Base-by-base conservation (phyloP, 192 early-diverging fungal genomes). In the Gaertneriomyces sp. region DNA sequence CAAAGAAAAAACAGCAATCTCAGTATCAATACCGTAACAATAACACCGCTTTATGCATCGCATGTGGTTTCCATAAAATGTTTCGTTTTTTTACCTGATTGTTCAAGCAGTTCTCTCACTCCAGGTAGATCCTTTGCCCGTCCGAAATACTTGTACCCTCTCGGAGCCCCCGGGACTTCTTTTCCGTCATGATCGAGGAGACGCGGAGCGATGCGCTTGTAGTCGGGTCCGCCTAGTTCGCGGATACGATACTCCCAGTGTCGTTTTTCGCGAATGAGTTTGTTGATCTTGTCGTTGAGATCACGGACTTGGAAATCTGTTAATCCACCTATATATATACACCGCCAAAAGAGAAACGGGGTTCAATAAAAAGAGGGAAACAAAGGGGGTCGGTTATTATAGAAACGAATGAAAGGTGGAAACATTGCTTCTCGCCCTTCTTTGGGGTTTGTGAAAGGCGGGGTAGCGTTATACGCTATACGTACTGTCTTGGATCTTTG, bases 241-340 rank as follows among this genome's bases (percentile, higher is more conserved):
- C 84, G 79, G 63, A 99, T 92, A 45, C 91, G 85, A 53, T 84
- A 74, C 53, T 98, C 96, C 96, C 94, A 98, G 57, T 88, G 85
- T 51, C 85, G 79, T 70, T 97, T 97, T 73, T 94, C 90, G 41
- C 92, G 83, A 72, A 97, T 79, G 42, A 90, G 76, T 72, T 92
- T 93, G 79, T 99, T 99, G 79, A 99, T 96, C 39, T 89, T 87
- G 74, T 99, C 96, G 76, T 99, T 99, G 53, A 94, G 74, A 65
- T 97, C 94, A 42, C 95, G 81, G 50, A 99, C 86, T 67, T 95
- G 91, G 61, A 89, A 85, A 47, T 96, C 94, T n/a, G 90, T 90
- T 51, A 98, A 71, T 43, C 83, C 79, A 42, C 82, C 92, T 92
- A 63, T 12, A 17, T 12, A 39, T 14, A 56, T 2, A 55, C 11